Evolutionary conservation across 768 basidiomycete genomes (phyloP), one percentile per base, ranked within the genome.

Genomic region (Tricholoma furcatifolium): DNA sequence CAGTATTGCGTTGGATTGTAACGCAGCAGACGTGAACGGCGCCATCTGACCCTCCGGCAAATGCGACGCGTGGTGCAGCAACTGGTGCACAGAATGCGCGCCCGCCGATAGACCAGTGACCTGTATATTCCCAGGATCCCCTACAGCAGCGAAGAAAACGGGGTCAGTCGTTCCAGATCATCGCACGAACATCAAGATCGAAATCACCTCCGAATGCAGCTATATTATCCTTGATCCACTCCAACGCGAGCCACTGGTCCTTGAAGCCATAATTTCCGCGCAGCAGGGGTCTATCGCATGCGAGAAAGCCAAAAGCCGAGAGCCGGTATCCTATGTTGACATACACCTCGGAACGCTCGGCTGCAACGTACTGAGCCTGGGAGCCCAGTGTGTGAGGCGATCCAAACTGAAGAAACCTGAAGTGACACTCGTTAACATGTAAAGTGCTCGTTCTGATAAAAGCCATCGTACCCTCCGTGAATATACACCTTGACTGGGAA

Each of bases 241-340:
- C 70, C n/a, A 91, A 62, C 1, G 83, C 88, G 17, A 87, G 61
- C 88, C 88, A 91, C 60, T 88, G 87, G 61, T 91, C 89, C 66
- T 90, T 91, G 72, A 91, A 91, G 1, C 89, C 88, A 64, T 85
- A 91, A 61, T 91, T 92, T 2, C 90, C 89, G 14, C 73, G 71
- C 42, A 91, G 63, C 38, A 68, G 62, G 11, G 86, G 87, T 53
- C 79, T 65, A 41, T 86, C 83, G 57, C 77, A 78, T 0, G 87
- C 88, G 18, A 92, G 70, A 61, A 89, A 92, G 0, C 89, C 89
- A 59, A 91, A 87, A 1, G 79, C 87, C 0, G 87, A 88, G 12
- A 91, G 71, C 18, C 88, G 81, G 63, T 90, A 89, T 32, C 86
- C 88, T 11, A 91, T 78, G 60, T 90, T 87, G 7, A 92, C 83